These are phyloP conservation scores for Thermothielavioides terrestris DNA, from an alignment of 495 filamentous ascomycete species.

Conservation along the genomic window DNA sequence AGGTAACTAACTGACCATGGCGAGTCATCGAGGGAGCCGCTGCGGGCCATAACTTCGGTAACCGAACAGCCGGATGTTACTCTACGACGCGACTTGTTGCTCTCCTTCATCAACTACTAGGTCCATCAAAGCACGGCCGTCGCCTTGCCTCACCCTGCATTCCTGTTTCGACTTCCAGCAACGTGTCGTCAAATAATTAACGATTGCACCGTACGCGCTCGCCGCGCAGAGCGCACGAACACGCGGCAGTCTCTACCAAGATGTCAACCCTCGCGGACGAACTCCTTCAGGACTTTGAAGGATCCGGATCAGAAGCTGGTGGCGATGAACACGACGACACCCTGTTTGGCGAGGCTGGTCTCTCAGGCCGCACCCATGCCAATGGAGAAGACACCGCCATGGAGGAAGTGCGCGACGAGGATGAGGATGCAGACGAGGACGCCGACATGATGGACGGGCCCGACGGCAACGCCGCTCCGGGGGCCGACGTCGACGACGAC, in stretches of 20 bases:
- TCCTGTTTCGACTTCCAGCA: too few relatives aligned
- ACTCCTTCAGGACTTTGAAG: constrained; percentile 84
- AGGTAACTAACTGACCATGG: too few relatives aligned
- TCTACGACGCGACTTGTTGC: too few relatives aligned
- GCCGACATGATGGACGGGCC: constrained; percentile 44
- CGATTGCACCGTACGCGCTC: too few relatives aligned
- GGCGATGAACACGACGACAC: constrained; percentile 43
- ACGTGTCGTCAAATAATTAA: too few relatives aligned
- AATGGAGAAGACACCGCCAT: constrained; percentile 21
- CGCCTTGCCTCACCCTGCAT: too few relatives aligned
- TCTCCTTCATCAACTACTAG: too few relatives aligned
- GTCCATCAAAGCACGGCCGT: too few relatives aligned
- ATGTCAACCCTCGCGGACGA: constrained; percentile 80
- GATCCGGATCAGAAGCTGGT: constrained; percentile 53
- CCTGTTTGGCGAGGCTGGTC: constrained; percentile 26
- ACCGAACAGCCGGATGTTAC: too few relatives aligned
- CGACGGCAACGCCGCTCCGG: constrained; percentile 24
- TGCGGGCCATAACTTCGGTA: too few relatives aligned
- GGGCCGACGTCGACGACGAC: constrained; percentile 58
- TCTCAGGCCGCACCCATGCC: constrained; percentile 9
- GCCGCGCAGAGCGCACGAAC: too few relatives aligned
- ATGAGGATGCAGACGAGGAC: constrained; percentile 38
- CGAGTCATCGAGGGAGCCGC: too few relatives aligned
- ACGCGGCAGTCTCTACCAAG: constrained; percentile 1
- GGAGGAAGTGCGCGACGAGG: constrained; percentile 27